Base-by-base conservation (phyloP, 371 early-diverging fungal species). In the Mycotypha africana region DNA sequence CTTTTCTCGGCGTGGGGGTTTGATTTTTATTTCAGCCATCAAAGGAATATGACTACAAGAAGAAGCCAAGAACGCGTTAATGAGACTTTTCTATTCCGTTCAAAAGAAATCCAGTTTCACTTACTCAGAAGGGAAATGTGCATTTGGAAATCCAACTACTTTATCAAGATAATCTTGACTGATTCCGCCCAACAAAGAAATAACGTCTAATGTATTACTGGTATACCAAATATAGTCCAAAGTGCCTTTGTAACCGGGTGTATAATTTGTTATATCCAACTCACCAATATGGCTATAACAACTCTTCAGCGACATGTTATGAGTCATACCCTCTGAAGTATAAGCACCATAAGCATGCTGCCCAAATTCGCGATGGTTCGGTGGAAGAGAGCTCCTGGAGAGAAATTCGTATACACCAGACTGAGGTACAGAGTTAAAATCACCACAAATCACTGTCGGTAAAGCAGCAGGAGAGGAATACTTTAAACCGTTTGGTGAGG, bases 211-310 rank as follows among this genome's bases (percentile, higher is more conserved):
- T 28, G 89, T 78, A 37, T 77, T 79, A 42, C 81, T 81, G 4
- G 88, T 76, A 69, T 91, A 90, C 89, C 96, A 99, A 49, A 99
- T 92, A 59, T 97, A 98, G 74, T 99, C 99, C 56, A 99, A 92
- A 19, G 89, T 90, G 0, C 93, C 99, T 45, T 76, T 84, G 58
- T 92, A 99, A 1, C 64, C 61, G 3, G 97, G 93, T 11, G 93
- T 95, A 60, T 81, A 93, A 67, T 97, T 97, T 7, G 99, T 99
- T 63, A 97, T 91, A n/a, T 83, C 88, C 51, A 92, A 71, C 54
- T 87, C 89, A 39, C 65, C 75, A 2, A 85, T 72, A 37, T 84
- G 64, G 34, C 82, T 67, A 70, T 93, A 93, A 14, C 91, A 78
- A 12, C 86, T 87, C 52, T 85, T 88, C 33, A 97, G 75, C 8